phyloP scores from a whole-genome alignment of 345 rosid genomes.

The Pistacia atlantica region DNA sequence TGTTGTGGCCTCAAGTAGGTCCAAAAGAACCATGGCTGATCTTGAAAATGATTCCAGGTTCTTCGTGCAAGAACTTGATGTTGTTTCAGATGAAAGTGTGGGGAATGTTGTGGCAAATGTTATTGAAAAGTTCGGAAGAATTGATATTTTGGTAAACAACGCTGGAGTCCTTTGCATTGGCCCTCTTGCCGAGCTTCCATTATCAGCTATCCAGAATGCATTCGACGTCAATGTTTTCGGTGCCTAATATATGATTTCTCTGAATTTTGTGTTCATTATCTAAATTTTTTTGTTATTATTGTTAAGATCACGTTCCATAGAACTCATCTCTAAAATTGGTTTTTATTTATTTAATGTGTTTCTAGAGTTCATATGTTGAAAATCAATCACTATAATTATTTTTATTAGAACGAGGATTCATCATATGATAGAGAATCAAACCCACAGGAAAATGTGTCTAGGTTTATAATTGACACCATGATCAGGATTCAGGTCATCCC shows the following conservation, averaged over 20 bases:
- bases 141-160: conserved; percentile 84
- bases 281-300: too few species aligned
- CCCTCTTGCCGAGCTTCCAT: conserved; percentile 78
- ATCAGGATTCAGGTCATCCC: too few species aligned
- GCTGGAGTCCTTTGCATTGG: conserved; percentile 87
- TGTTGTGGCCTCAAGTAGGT: conserved; percentile 79
- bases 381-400: too few species aligned
- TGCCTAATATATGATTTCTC: conserved; percentile 13
- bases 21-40: conserved; percentile 62
- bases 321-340: too few species aligned
- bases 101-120: conserved; percentile 38
- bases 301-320: too few species aligned
- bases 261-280: too few species aligned
- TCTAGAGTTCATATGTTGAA: too few species aligned
- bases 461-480: too few species aligned
- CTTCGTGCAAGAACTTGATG: conserved; percentile 69
- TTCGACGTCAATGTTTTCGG: conserved; percentile 81
- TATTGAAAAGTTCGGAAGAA: conserved; percentile 57
- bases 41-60: conserved; percentile 67
- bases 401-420: too few species aligned
- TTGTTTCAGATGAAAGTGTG: conserved; percentile 66
- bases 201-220: conserved; percentile 56
- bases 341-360: too few species aligned
- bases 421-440: too few species aligned
- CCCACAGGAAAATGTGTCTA: too few species aligned